Evolutionary conservation across 768 basidiomycete species (phyloP), one percentile per base, ranked within the genome.

Genomic region (Suillus lakei): DNA sequence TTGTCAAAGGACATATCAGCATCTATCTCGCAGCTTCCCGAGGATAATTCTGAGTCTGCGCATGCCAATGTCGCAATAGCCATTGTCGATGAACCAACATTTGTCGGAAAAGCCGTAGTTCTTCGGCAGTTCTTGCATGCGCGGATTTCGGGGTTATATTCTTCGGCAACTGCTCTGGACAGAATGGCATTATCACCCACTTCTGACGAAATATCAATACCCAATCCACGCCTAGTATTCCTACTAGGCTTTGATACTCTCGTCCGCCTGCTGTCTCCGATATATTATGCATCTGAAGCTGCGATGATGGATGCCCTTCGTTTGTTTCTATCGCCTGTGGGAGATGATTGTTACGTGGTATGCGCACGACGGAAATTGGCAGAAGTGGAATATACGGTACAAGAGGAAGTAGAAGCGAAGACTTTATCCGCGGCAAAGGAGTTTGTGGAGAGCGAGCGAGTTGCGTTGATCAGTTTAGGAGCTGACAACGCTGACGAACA

Each of bases 241-340:
- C 78, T 95, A 32, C 79, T 94, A 64, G 96, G 96, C 7, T 84
- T 87, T 53, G 96, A 98, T 73, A 98, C 96, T 2, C 83, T 98
- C 54, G 85, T 88, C 63, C 88, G 96, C 8, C 83, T 97, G 64
- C 86, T 96, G 61, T 83, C 88, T 1, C 86, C 89, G 0, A 85
- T 85, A 26, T 97, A 94, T 74, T 98, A 97, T 66, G 73, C 80
- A 15, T 79, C 81, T 15, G 76, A 76, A 61, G 72, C 77, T 9
- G 80, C 76, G 9, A 95, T 96, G 92, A 69, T 77, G 61, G 63
- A 65, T 4, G 81, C 87, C 4, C 79, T 96, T 16, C 78, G 73
- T 23, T 76, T 74, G 3, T 91, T 95, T 78, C 83, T 96, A 62
- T 83, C 84, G 2, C 75, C 82, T 28, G 75, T 77, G 10, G 84